Percentiles rank a stretch among this genome's conserved stretches.
Evolutionary conservation across 208 protist species (phyloP).

Genomic region (Acanthamoeba royreba): DNA sequence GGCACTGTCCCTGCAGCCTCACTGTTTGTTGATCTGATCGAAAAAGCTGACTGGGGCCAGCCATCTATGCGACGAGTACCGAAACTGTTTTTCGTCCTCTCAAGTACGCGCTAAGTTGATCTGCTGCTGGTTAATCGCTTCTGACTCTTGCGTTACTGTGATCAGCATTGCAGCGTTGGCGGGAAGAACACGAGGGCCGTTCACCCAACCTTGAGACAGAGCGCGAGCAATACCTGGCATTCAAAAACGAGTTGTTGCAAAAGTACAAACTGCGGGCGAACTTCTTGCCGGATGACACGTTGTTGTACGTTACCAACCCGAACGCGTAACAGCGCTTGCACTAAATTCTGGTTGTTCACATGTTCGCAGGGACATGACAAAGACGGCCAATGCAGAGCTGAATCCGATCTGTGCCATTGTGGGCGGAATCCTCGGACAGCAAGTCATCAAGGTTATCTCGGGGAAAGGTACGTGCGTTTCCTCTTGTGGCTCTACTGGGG

Average conservation of each 20-base stretch:
- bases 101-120: neutral
- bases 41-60: neutral
- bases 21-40: neutral
- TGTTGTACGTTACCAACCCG: neutral
- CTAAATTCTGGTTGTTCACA: neutral
- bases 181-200: neutral
- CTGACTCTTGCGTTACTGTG: neutral
- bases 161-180: neutral
- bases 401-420: neutral
- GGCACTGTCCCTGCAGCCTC: neutral
- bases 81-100: neutral
- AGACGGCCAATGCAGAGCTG: neutral
- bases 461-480: neutral
- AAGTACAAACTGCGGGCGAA: neutral
- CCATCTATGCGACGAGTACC: neutral
- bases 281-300: neutral
- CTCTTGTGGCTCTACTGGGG: neutral
- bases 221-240: neutral
- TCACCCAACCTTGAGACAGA: neutral
- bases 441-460: slow-evolving; percentile 8
- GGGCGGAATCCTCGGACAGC: neutral
- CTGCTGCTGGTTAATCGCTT: too few relatives aligned
- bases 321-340: neutral
- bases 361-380: neutral
- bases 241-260: neutral